Evolutionary conservation across 2,329 filamentous ascomycete species (phyloP), one percentile per base, ranked within the genome.

Genomic region (Trichoderma sp.): DNA sequence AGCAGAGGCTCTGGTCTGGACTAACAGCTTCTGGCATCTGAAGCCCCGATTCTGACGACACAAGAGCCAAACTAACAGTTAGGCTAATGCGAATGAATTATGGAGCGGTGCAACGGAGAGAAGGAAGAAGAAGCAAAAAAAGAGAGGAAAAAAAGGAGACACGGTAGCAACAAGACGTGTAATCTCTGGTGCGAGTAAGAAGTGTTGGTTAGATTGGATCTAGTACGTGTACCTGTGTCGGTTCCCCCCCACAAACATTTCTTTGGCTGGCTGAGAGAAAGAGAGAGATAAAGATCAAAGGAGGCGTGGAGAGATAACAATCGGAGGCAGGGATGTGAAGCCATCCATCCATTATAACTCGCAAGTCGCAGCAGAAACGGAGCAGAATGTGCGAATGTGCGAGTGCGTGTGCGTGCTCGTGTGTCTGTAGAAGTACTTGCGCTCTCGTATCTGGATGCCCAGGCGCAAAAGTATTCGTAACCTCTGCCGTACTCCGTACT

Each of bases 401-500:
- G 34, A 15, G 34, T 23, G 11, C 7, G 50, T 13, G 50, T 55
- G n/a, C 1, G n/a, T 20, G 17, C 8, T 47, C 17, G 8, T 47
- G 43, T 47, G 43, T 47, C 43, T 12, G 43, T 50, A 50, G 43
- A 20, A 23, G 43, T 50, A 50, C 43, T 20, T 50, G 43, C 9
- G 43, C 43, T 50, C 43, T 50, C 43, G 43, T 47, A 68, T 68
- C 50, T 57, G 23, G n/a, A 43, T 67, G 32, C n/a, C 6, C 50
- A 43, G 30, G n/a, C 30, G 23, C 63, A 26, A 67, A 39, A 6
- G 58, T 61, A 61, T 61, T 64, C 62, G 39, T 50, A 50, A 23
- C 43, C 7, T 59, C 23, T 34, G 43, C 67, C 68, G 68, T 39
- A 39, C 36, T 39, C 43, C 43, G 43, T 70, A 70, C 68, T 70